Evolutionary conservation across 163 green algal genomes (phyloP).

Genomic region (Scenedesmus sp.): DNA sequence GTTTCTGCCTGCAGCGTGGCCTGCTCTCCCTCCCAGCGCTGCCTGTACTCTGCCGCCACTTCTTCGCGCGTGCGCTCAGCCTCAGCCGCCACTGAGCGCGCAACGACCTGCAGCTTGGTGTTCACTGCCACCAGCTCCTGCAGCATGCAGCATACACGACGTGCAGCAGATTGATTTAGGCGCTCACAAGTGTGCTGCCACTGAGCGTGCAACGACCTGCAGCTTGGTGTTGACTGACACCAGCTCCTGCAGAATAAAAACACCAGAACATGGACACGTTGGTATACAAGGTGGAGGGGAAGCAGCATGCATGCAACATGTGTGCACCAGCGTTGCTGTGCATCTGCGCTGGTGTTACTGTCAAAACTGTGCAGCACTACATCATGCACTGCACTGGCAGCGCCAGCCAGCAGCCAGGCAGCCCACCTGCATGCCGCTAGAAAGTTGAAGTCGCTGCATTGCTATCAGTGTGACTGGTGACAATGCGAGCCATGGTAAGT

Average conservation of each 20-base stretch:
- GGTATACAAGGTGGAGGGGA: too few species aligned
- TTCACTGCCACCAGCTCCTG: constrained; percentile 45
- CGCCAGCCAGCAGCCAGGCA: too few species aligned
- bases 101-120: constrained; percentile 44
- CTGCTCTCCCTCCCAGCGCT: constrained; percentile 37
- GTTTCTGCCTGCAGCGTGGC: constrained; percentile 44
- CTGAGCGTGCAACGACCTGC: constrained; percentile 24
- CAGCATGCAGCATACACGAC: not conserved
- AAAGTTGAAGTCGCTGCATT: too few species aligned
- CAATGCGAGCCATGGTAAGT: too few species aligned
- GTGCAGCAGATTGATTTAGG: not conserved
- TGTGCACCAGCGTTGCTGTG: too few species aligned
- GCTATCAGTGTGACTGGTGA: too few species aligned
- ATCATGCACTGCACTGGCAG: too few species aligned
- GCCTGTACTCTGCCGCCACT: constrained; percentile 18
- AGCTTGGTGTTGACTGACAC: constrained; percentile 45
- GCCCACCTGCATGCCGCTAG: too few species aligned
- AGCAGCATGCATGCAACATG: too few species aligned
- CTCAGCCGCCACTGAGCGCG: constrained; percentile 26
- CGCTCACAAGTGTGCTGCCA: not conserved
- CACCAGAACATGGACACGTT: too few species aligned
- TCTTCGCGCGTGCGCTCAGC: constrained; percentile 27
- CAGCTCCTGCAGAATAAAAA: constrained; percentile 23
- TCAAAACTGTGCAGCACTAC: too few species aligned
- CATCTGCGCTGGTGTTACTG: too few species aligned